Evolutionary conservation across 441 rosid genomes (phyloP).

Genomic region (Brassica hybrid): DNA sequence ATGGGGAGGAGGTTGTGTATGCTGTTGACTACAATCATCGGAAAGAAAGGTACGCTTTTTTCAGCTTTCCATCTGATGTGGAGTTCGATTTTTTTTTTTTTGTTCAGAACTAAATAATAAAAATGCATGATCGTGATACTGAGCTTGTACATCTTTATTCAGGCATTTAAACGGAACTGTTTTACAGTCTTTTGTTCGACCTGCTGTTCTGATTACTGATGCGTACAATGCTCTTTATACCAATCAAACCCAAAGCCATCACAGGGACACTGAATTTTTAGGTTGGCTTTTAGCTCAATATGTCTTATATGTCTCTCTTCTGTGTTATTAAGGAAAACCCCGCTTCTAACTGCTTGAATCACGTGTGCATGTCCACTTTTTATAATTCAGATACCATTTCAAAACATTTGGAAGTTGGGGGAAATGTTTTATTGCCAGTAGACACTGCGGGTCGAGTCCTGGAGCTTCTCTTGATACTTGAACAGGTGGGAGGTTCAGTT

Average conservation of each 20-base stretch:
- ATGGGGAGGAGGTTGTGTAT: slow-evolving; percentile 95
- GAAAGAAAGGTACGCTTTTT: slow-evolving; percentile 75
- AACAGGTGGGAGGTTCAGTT: slow-evolving; percentile 61
- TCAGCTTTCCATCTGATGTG: slow-evolving; percentile 25
- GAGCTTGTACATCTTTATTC: slow-evolving; percentile 36
- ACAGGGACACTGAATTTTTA: slow-evolving; percentile 84
- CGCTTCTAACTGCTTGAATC: slow-evolving; percentile 16
- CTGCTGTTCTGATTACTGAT: slow-evolving; percentile 95
- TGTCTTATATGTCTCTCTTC: slow-evolving; percentile 1
- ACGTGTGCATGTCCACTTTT: slow-evolving; percentile 1
- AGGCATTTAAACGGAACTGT: slow-evolving; percentile 99
- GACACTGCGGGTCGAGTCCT: slow-evolving; percentile 91
- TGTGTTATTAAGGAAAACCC: not conserved
- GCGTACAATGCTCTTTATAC: slow-evolving; percentile 85
- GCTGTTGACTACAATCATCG: slow-evolving; percentile 98
- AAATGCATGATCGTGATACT: slow-evolving; percentile 23
- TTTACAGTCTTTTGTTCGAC: slow-evolving; percentile 87
- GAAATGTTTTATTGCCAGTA: slow-evolving; percentile 90
- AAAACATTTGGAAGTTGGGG: slow-evolving; percentile 81
- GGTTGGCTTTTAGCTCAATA: slow-evolving; percentile 51
- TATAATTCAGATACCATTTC: slow-evolving; percentile 52
- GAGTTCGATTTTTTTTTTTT: slow-evolving; percentile 19
- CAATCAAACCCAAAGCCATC: slow-evolving; percentile 77
- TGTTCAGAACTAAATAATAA: slow-evolving; percentile 7
- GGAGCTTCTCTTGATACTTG: slow-evolving; percentile 89